These are phyloP conservation scores for Ramichloridium luteum DNA, from an alignment of 2,329 filamentous ascomycete species.

Conservation along the genomic window DNA sequence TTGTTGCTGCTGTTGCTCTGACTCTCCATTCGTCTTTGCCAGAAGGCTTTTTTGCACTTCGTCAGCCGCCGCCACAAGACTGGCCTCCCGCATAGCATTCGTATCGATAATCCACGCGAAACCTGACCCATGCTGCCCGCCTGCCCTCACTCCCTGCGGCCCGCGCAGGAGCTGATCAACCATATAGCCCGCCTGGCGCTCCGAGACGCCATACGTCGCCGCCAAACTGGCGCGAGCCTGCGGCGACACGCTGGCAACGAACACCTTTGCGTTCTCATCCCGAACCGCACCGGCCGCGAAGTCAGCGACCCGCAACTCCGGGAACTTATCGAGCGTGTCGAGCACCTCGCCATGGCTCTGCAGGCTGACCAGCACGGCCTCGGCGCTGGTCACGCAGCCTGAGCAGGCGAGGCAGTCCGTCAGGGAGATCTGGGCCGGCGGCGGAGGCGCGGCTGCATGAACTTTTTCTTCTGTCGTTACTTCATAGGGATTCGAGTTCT, in stretches of 20 bases:
- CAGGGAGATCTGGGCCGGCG: constrained; percentile 82
- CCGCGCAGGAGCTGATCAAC: constrained; percentile 68
- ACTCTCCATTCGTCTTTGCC: constrained; percentile 29
- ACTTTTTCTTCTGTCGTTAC: constrained; percentile 85
- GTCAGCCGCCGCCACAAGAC: constrained; percentile 51
- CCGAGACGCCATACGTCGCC: constrained; percentile 64
- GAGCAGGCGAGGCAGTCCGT: constrained; percentile 97
- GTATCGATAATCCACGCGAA: constrained; percentile 91
- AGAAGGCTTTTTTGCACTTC: constrained; percentile 31
- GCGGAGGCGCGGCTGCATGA: constrained; percentile 36
- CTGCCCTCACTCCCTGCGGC: constrained; percentile 52
- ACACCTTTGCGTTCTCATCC: constrained; percentile 52
- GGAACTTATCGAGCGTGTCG: constrained; percentile 57
- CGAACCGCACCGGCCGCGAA: neutral
- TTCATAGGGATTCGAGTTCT: constrained; percentile 50
- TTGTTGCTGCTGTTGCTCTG: constrained; percentile 23
- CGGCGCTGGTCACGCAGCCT: constrained; percentile 91
- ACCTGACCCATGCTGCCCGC: constrained; percentile 59
- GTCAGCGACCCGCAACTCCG: constrained; percentile 12
- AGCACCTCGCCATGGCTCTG: constrained; percentile 92
- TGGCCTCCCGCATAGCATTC: constrained; percentile 68
- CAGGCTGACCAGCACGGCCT: constrained; percentile 88
- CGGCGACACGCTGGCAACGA: constrained; percentile 85
- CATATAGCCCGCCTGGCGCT: constrained; percentile 66
- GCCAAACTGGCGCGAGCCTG: constrained; percentile 83